phyloP scores from a whole-genome alignment of 495 filamentous ascomycete species.

The Lasiosphaeria ovina region DNA sequence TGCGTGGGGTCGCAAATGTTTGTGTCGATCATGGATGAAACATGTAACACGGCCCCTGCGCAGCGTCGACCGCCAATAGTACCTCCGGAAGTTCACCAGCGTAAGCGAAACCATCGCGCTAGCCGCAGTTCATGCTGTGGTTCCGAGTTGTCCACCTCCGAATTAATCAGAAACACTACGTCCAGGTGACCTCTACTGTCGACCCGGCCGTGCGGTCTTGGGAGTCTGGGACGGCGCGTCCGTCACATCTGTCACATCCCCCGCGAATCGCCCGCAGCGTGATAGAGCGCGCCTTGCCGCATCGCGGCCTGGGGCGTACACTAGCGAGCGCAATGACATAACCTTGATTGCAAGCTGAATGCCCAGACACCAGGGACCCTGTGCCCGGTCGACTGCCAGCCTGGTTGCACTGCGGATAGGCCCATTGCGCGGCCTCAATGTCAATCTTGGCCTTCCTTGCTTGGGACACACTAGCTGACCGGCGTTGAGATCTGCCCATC shows the following conservation, averaged over 20 bases:
- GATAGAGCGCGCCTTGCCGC: not conserved
- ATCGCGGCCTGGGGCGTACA: not conserved
- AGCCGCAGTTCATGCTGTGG: not conserved
- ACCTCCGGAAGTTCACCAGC: conserved; percentile 2
- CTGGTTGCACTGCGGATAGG: no score
- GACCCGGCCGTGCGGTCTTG: not conserved
- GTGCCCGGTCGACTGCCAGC: no score
- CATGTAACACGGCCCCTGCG: no score
- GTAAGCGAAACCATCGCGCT: conserved; percentile 14
- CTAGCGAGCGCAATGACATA: conserved; percentile 5
- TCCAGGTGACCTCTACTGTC: not conserved
- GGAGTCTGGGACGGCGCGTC: not conserved
- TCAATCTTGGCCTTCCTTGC: no score
- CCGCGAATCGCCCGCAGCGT: conserved; percentile 1
- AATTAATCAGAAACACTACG: no score
- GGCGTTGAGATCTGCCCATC: not conserved
- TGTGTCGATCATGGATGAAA: no score
- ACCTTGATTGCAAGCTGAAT: not conserved
- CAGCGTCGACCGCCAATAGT: not conserved
- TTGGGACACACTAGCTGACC: no score
- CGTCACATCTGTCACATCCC: conserved; percentile 4
- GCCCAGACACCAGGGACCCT: not conserved
- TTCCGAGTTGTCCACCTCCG: no score
- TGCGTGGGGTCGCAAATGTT: no score
- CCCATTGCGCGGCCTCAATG: no score